phyloP scores from a whole-genome alignment of 306 rosid genomes.

The Gynostemma pentaphyllum region DNA sequence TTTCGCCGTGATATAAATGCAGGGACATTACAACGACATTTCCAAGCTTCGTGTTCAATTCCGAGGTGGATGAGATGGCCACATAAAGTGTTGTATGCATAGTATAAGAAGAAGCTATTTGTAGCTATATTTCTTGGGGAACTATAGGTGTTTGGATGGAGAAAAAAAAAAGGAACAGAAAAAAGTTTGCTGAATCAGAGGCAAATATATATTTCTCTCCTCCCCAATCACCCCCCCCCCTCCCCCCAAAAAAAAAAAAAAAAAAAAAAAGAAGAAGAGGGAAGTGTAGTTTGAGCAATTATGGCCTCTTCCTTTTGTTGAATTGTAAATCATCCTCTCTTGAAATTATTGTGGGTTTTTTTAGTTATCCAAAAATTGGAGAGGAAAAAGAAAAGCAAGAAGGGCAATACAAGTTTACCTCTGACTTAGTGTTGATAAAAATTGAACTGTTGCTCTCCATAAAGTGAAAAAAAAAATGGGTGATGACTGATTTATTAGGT shows the following conservation, averaged over 20 bases:
- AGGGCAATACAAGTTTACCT: not conserved
- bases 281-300: not conserved
- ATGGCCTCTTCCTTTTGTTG: not conserved
- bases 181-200: not conserved
- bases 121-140: not conserved
- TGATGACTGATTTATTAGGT: no score
- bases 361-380: not conserved
- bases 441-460: no score
- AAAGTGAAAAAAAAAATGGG: no score
- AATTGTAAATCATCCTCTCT: constrained; percentile 1
- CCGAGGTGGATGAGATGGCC: constrained; percentile 58
- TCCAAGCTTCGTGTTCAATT: constrained; percentile 85
- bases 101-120: not conserved
- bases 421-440: not conserved
- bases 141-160: not conserved
- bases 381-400: not conserved
- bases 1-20: constrained; percentile 15
- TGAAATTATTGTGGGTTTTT: not conserved
- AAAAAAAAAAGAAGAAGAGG: not conserved
- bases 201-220: not conserved
- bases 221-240: not conserved
- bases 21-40: constrained; percentile 84
- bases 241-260: not conserved
- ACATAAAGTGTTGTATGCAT: not conserved
- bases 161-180: not conserved